phyloP scores from a whole-genome alignment of 2,329 filamentous ascomycete species.

The Apiospora malaysiana region DNA sequence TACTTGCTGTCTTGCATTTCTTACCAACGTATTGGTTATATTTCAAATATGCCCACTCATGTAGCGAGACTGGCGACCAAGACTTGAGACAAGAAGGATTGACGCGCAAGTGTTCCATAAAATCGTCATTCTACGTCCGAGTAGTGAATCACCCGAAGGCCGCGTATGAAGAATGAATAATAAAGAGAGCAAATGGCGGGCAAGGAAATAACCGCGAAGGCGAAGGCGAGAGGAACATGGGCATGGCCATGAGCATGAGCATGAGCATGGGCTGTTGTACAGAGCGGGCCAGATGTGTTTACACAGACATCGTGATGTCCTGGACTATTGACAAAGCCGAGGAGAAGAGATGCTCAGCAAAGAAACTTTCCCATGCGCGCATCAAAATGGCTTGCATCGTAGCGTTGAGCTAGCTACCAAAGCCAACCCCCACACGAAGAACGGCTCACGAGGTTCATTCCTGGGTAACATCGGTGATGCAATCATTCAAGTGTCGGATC shows the following conservation, averaged over 20 bases:
- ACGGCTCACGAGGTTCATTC: constrained; percentile 3
- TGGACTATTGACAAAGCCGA: not conserved
- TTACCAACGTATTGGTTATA: not conserved
- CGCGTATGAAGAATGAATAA: not conserved
- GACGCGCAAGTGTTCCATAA: not conserved
- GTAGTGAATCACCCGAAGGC: not conserved
- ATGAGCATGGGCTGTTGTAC: not conserved
- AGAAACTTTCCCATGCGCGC: not conserved
- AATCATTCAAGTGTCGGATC: not conserved
- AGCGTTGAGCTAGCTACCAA: not conserved
- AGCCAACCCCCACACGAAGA: not conserved
- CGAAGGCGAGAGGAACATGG: too few species aligned
- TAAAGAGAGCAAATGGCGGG: not conserved
- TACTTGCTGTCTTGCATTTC: not conserved
- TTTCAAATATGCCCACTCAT: not conserved
- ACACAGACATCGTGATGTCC: not conserved
- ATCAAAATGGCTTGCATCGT: not conserved
- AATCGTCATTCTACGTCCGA: constrained; percentile 5
- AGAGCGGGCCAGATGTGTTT: not conserved
- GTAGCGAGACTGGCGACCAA: not conserved
- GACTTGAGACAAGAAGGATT: not conserved
- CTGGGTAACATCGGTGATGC: constrained; percentile 1
- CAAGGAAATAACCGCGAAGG: not conserved
- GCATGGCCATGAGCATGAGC: too few species aligned
- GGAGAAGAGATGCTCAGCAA: not conserved